Evolutionary conservation across 2,329 filamentous ascomycete genomes (phyloP), one percentile per base, ranked within the genome.

Genomic region (Sporothrix curviconia): DNA sequence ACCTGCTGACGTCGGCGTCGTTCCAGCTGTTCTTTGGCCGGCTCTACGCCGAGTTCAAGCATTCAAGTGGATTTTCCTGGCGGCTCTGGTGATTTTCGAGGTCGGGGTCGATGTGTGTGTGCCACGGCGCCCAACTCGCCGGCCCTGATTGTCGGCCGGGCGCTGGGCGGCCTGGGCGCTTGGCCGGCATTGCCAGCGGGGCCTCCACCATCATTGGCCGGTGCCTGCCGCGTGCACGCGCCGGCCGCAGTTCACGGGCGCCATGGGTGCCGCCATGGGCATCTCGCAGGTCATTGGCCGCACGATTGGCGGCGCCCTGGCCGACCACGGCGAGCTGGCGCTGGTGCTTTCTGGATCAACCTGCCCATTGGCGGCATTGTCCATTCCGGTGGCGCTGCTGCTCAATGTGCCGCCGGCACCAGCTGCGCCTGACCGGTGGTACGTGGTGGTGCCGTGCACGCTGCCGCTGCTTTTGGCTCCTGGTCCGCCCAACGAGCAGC

Each of bases 281-380:
- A 53, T 72, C 11, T 66, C 69, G 3, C 69, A 67, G 5, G 66
- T 72, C 25, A 57, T 72, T 5, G 71, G 71, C 0, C 71, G 71
- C 9, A 65, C 72, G 6, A 63, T 74, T 1, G 72, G 72, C 15
- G 71, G 72, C 19, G 70, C 68, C 1, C 72, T 74, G 58, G 72
- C 71, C 1, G 66, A 66, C 2, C 19, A 59, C 11, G n/a, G 69
- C 71, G 12, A 68, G 67, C 4, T 73, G 71, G 71, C 64, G 71
- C 15, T 73, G 71, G 62, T 72, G 70, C 40, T 72, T 74, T 59
- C n/a, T 73, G 71, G 50, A 68, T 74, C 63, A 74, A 74, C 62
- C 63, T 73, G 22, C 70, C 70, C 65, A n/a, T 74, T 17, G 72
- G 71, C 11, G 69, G 57, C 28, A 64, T 68, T 66, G 5, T 57